phyloP scores from a whole-genome alignment of 2,329 filamentous ascomycete genomes.

The Teratosphaeria gauchensis region DNA sequence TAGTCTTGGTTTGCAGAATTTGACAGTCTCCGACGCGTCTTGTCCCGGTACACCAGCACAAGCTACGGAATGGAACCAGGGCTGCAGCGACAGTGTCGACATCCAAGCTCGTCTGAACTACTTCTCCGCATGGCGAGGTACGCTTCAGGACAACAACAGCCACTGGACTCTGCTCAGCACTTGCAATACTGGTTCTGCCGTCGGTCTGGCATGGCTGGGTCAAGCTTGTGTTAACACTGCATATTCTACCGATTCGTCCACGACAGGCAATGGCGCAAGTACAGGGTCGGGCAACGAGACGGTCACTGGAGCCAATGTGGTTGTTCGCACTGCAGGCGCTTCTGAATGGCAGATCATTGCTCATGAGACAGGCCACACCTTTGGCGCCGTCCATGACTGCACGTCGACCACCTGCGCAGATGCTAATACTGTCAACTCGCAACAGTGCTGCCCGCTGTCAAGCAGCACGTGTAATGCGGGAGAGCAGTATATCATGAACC shows the following conservation, averaged over 20 bases:
- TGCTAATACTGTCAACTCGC: constrained; percentile 47
- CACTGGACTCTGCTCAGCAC: constrained; percentile 87
- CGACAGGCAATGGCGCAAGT: constrained; percentile 26
- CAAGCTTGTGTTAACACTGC: constrained; percentile 62
- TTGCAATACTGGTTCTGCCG: constrained; percentile 72
- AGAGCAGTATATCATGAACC: constrained; percentile 90
- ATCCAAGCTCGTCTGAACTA: constrained; percentile 74
- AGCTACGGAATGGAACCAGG: constrained; percentile 74
- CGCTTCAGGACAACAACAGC: constrained; percentile 67
- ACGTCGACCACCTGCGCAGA: constrained; percentile 56
- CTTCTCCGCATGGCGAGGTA: constrained; percentile 82
- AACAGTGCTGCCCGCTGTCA: constrained; percentile 74
- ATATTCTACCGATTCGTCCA: constrained; percentile 33
- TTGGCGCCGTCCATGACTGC: constrained; percentile 93
- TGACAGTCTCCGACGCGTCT: constrained; percentile 64
- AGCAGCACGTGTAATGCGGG: constrained; percentile 59
- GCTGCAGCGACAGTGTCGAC: constrained; percentile 51
- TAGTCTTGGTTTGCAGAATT: constrained; percentile 76
- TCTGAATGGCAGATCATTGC: constrained; percentile 94
- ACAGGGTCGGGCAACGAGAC: constrained; percentile 50
- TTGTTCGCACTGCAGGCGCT: constrained; percentile 58
- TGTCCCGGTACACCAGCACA: constrained; percentile 62
- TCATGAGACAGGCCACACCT: constrained; percentile 88
- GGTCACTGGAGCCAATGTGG: constrained; percentile 79
- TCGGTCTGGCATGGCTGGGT: constrained; percentile 87